phyloP scores from a whole-genome alignment of 768 basidiomycete species.

The Lactarius sanguifluus region DNA sequence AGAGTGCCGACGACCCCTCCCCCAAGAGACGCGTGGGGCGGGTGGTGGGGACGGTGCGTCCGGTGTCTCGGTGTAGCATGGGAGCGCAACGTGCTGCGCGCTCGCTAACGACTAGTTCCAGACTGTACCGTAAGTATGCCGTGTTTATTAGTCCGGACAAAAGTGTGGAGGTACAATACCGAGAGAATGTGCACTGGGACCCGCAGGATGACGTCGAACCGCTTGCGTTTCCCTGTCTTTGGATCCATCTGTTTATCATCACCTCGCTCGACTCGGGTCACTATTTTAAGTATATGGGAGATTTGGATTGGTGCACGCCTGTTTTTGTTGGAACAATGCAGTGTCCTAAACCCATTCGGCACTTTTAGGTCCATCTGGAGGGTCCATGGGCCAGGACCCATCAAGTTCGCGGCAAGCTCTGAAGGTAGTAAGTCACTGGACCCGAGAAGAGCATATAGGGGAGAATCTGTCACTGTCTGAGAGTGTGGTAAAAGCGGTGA shows the following conservation, averaged over 20 bases:
- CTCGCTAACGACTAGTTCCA: conserved; percentile 20
- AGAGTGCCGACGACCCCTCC: neutral
- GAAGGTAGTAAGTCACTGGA: conserved; percentile 51
- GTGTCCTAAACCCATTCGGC: conserved; percentile 53
- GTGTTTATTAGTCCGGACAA: neutral
- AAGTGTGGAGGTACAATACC: conserved; percentile 45
- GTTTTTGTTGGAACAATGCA: conserved; percentile 83
- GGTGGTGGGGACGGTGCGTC: neutral
- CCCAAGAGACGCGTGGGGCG: neutral
- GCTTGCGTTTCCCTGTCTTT: conserved; percentile 70
- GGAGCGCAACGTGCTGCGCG: conserved; percentile 12
- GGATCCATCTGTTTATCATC: conserved; percentile 63
- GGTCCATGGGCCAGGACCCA: conserved; percentile 50
- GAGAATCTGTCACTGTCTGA: conserved; percentile 64
- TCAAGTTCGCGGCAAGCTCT: conserved; percentile 1
- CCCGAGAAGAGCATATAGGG: conserved; percentile 46
- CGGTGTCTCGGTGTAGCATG: conserved; percentile 16
- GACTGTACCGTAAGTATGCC: neutral
- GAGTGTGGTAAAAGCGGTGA: conserved; percentile 62
- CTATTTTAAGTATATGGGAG: conserved; percentile 74
- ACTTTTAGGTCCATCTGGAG: conserved; percentile 68
- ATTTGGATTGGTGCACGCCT: conserved; percentile 72
- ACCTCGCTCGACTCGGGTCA: conserved; percentile 80
- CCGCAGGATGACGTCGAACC: conserved; percentile 86
- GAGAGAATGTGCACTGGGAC: conserved; percentile 86